Evolutionary conservation across 768 basidiomycete genomes (phyloP).

Genomic region (Tricholoma sp.): DNA sequence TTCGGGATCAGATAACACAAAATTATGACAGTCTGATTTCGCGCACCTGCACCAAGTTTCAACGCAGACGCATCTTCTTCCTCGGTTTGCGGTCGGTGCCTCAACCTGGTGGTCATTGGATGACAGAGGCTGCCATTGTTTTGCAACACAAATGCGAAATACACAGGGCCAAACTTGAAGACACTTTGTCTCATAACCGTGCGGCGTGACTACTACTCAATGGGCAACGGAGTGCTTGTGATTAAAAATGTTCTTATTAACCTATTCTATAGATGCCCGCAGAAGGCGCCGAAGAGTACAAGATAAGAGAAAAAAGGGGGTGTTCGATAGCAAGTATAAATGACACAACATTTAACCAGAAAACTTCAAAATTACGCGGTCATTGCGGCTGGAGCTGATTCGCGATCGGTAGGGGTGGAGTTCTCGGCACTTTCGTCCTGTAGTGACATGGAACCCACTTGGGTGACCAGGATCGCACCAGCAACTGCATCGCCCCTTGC

Average conservation of each 20-base stretch:
- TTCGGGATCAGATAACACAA: background rate
- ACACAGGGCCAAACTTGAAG: constrained; percentile 2
- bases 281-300: constrained; percentile 1
- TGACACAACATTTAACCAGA: constrained; percentile 7
- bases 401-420: background rate
- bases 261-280: background rate
- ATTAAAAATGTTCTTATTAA: background rate
- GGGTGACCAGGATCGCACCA: constrained; percentile 30
- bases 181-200: too few species aligned
- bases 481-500: constrained; percentile 29
- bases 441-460: constrained; percentile 31
- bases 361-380: constrained; percentile 1
- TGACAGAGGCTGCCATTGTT: background rate
- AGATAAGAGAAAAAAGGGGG: constrained; percentile 7
- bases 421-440: constrained; percentile 19
- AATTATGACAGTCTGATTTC: background rate
- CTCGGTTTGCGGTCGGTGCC: constrained; percentile 62
- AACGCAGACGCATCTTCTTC: constrained; percentile 84
- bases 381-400: background rate
- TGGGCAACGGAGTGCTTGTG: too few species aligned
- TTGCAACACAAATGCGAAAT: background rate
- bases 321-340: constrained; percentile 15
- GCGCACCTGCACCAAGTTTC: constrained; percentile 70
- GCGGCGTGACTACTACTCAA: too few species aligned
- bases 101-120: constrained; percentile 54